Percentiles rank a stretch among this genome's conserved stretches.
These are phyloP conservation scores for Colletotrichum orchidophilum DNA, from an alignment of 2,329 filamentous ascomycete species.

Conservation along the genomic window DNA sequence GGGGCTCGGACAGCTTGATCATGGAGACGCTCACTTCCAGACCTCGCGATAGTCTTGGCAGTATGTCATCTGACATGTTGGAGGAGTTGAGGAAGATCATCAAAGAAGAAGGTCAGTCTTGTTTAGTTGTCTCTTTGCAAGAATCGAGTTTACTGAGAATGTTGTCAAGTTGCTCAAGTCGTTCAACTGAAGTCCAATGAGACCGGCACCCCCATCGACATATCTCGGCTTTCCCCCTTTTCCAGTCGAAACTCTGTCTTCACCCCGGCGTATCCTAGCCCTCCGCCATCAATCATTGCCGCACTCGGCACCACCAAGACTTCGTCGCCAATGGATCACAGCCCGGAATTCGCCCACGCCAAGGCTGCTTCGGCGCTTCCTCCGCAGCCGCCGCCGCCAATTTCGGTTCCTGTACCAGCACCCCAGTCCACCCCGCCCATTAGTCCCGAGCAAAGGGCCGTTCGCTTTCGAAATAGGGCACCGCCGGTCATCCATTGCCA, in stretches of 20 bases:
- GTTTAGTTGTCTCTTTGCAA: no score
- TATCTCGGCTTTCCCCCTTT: background rate
- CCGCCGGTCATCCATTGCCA: slow-evolving; percentile 27
- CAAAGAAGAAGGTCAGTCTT: slow-evolving; percentile 34
- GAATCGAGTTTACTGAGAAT: background rate
- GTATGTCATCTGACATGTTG: slow-evolving; percentile 33
- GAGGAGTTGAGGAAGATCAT: slow-evolving; percentile 37
- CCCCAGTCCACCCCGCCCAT: slow-evolving; percentile 11
- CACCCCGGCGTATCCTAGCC: slow-evolving; percentile 11
- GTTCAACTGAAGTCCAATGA: slow-evolving; percentile 21
- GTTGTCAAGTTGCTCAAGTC: slow-evolving; percentile 14
- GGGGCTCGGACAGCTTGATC: background rate
- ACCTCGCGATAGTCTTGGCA: slow-evolving; percentile 20
- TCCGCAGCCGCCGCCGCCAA: background rate
- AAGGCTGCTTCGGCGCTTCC: background rate
- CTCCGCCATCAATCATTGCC: slow-evolving; percentile 1
- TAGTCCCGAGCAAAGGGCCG: slow-evolving; percentile 3
- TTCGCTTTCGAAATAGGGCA: slow-evolving; percentile 22
- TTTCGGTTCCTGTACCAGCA: background rate
- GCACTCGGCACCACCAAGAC: background rate
- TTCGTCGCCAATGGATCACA: slow-evolving; percentile 11
- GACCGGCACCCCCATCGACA: background rate
- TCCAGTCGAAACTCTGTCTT: slow-evolving; percentile 18
- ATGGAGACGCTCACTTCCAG: background rate
- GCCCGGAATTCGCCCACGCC: background rate